phyloP scores from a whole-genome alignment of 2,329 filamentous ascomycete species.

The Trichoderma polysporum region DNA sequence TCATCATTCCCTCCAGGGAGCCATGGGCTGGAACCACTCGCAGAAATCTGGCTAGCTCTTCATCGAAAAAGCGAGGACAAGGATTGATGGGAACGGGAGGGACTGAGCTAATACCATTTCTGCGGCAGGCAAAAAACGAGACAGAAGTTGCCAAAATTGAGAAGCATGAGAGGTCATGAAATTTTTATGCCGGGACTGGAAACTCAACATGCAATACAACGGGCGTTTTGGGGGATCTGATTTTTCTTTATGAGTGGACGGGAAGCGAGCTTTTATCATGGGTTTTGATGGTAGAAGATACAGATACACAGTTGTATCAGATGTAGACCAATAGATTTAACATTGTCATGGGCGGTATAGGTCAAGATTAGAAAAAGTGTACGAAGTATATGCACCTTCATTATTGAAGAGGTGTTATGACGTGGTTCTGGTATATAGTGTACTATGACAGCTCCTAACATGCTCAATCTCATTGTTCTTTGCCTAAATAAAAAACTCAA shows the following conservation, averaged over 20 bases:
- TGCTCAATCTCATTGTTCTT: neutral
- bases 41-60: conserved; percentile 48
- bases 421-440: neutral
- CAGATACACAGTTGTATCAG: neutral
- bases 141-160: conserved; percentile 45
- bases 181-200: too few relatives aligned
- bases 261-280: neutral
- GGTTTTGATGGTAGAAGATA: neutral
- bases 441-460: neutral
- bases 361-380: too few relatives aligned
- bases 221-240: neutral
- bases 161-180: conserved; percentile 1
- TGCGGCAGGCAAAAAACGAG: conserved; percentile 87
- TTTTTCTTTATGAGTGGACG: neutral
- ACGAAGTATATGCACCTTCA: neutral
- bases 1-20: conserved; percentile 71
- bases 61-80: conserved; percentile 35
- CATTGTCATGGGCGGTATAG: too few relatives aligned
- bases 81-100: conserved; percentile 82
- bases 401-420: neutral
- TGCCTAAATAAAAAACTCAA: neutral
- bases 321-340: neutral
- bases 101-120: conserved; percentile 81
- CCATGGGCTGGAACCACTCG: conserved; percentile 30
- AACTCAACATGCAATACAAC: neutral